Conservation (phyloP, 306 rosid genomes). For the Cicer arietinum region DNA sequence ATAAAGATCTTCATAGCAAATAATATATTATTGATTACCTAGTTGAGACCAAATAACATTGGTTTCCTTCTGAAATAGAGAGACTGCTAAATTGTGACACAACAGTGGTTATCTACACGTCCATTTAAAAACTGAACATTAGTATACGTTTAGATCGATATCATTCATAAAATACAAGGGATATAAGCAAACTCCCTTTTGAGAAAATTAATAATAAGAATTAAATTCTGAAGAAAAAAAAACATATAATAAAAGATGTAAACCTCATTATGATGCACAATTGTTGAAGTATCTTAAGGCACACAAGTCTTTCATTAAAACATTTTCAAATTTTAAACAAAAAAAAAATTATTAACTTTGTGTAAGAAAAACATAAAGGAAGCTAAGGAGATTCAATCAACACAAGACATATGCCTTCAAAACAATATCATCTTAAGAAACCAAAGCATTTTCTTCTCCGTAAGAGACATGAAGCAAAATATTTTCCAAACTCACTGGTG, state of each 20-base stretch:
- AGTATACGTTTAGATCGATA: constrained; percentile 18
- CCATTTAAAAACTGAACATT: constrained; percentile 42
- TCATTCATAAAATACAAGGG: constrained; percentile 3
- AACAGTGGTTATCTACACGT: constrained; percentile 64
- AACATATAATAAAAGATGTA: not conserved
- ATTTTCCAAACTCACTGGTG: constrained; percentile 4
- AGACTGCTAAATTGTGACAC: constrained; percentile 71
- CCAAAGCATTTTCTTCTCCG: constrained; percentile 31
- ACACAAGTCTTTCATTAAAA: constrained; percentile 14
- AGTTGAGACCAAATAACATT: constrained; percentile 77
- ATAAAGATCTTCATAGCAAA: constrained; percentile 18
- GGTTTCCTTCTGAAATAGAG: constrained; percentile 71
- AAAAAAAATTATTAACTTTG: not conserved
- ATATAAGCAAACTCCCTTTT: constrained; percentile 14
- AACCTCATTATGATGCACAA: constrained; percentile 11
- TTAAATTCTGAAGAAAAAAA: not conserved
- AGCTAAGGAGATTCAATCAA: not conserved
- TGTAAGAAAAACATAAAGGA: constrained; percentile 11
- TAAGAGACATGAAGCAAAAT: not conserved
- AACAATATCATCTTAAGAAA: constrained; percentile 18
- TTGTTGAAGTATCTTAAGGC: constrained; percentile 26
- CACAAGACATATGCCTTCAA: constrained; percentile 11
- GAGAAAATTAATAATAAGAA: constrained; percentile 3
- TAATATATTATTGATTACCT: constrained; percentile 57
- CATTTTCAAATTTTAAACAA: constrained; percentile 12